Conservation (phyloP, 2,329 filamentous ascomycete species). For the Aphanoascus verrucosus region DNA sequence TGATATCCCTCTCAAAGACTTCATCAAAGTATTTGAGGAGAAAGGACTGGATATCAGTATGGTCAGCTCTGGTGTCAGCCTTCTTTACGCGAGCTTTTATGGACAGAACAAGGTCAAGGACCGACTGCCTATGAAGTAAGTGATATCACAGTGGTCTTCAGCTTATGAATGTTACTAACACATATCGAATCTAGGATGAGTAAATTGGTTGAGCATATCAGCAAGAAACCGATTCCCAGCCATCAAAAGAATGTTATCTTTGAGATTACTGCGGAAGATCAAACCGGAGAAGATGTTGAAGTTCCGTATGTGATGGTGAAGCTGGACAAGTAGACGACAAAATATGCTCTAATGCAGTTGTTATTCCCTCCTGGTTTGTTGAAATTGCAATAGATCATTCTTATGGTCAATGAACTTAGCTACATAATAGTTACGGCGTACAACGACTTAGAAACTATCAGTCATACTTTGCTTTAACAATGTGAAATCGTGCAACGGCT, state of each 20-base stretch:
- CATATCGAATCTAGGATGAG: conserved; percentile 55
- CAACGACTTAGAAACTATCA: neutral
- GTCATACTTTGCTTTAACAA: conserved; percentile 8
- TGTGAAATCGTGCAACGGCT: neutral
- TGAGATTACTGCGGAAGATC: conserved; percentile 86
- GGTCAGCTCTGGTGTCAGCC: conserved; percentile 93
- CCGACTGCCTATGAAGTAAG: conserved; percentile 59
- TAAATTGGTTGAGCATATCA: conserved; percentile 75
- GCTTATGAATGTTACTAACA: conserved; percentile 14
- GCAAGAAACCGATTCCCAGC: conserved; percentile 78
- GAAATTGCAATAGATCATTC: neutral
- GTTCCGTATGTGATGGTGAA: conserved; percentile 93
- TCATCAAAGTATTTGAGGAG: conserved; percentile 69
- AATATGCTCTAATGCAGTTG: neutral
- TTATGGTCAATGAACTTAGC: neutral
- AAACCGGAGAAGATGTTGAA: conserved; percentile 85
- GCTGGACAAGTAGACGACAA: conserved; percentile 34
- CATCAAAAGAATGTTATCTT: conserved; percentile 96
- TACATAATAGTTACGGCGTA: neutral
- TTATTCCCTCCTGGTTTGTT: neutral
- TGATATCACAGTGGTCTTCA: conserved; percentile 18
- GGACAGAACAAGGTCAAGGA: conserved; percentile 73
- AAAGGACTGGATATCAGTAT: conserved; percentile 76
- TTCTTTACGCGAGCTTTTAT: conserved; percentile 92
- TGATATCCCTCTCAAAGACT: conserved; percentile 73